Percentiles rank a stretch among this genome's conserved stretches.
phyloP scores from a whole-genome alignment of 164 flowering plant species.

The Magnolia sinica region DNA sequence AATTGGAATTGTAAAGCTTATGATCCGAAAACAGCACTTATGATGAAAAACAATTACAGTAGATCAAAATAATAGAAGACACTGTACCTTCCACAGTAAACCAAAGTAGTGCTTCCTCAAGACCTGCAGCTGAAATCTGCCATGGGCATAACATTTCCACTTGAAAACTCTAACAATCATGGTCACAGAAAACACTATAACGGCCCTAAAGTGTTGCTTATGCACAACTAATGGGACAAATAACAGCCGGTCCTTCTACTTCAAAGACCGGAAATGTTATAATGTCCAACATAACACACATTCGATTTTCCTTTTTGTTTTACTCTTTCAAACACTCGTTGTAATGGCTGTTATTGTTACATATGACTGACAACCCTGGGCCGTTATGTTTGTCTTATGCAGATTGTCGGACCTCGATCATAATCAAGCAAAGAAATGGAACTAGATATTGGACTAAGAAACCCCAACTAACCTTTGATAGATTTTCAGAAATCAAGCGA shows the following conservation, averaged over 20 bases:
- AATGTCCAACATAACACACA: too few species aligned
- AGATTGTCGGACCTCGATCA: neutral
- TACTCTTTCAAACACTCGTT: too few species aligned
- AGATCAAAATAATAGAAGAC: neutral
- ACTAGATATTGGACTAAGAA: neutral
- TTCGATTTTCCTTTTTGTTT: too few species aligned
- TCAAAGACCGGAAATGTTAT: too few species aligned
- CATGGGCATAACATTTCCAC: neutral
- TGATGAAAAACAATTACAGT: neutral
- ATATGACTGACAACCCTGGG: too few species aligned
- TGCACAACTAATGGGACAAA: too few species aligned
- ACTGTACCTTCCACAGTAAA: slow-evolving; percentile 31
- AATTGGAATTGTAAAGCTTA: neutral
- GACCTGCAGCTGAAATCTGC: slow-evolving; percentile 44
- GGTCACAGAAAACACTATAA: neutral
- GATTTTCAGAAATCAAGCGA: slow-evolving; percentile 38
- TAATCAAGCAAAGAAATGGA: neutral
- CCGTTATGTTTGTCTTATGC: too few species aligned
- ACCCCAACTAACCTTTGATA: slow-evolving; percentile 46
- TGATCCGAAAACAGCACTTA: neutral
- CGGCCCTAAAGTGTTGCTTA: neutral
- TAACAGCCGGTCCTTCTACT: too few species aligned
- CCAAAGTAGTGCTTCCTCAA: slow-evolving; percentile 37
- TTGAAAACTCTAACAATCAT: too few species aligned
- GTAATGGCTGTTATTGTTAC: too few species aligned